Evolutionary conservation across 1,284 basidiomycete genomes (phyloP).

Genomic region (Trametes versicolor): DNA sequence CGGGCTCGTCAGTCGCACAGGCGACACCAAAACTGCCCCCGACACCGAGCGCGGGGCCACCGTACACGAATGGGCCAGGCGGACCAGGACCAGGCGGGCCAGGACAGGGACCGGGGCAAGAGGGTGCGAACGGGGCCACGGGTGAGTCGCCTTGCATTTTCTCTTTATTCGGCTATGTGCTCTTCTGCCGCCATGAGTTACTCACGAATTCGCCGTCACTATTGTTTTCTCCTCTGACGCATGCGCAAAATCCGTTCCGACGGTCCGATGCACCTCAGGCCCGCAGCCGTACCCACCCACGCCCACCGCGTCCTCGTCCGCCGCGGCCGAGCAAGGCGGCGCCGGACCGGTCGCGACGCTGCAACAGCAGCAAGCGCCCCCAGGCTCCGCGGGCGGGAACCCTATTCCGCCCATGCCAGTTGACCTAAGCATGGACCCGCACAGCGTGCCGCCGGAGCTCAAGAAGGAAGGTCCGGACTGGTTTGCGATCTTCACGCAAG

Average conservation of each 20-base stretch:
- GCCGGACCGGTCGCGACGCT: constrained; percentile 23
- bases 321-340: constrained; percentile 12
- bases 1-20: constrained; percentile 24
- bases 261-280: constrained; percentile 11
- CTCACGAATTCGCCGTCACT: constrained; percentile 3
- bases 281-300: constrained; percentile 34
- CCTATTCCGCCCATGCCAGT: constrained; percentile 29
- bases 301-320: constrained; percentile 20
- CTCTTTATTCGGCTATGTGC: neutral
- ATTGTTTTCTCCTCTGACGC: neutral
- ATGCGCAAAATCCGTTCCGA: neutral
- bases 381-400: constrained; percentile 19
- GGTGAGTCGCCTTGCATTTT: constrained; percentile 23
- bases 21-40: constrained; percentile 41
- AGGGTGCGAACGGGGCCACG: constrained; percentile 31
- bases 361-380: constrained; percentile 32
- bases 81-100: constrained; percentile 30
- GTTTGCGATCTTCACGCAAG: constrained; percentile 95
- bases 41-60: constrained; percentile 35
- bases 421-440: constrained; percentile 51
- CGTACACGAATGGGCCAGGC: constrained; percentile 31
- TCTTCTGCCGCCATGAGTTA: neutral
- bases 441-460: constrained; percentile 58
- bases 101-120: constrained; percentile 30
- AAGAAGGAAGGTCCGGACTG: constrained; percentile 92